Percentiles rank a stretch among this genome's conserved stretches.
Conservation (phyloP, 2,329 filamentous ascomycete species). For the Juglanconis oblonga region DNA sequence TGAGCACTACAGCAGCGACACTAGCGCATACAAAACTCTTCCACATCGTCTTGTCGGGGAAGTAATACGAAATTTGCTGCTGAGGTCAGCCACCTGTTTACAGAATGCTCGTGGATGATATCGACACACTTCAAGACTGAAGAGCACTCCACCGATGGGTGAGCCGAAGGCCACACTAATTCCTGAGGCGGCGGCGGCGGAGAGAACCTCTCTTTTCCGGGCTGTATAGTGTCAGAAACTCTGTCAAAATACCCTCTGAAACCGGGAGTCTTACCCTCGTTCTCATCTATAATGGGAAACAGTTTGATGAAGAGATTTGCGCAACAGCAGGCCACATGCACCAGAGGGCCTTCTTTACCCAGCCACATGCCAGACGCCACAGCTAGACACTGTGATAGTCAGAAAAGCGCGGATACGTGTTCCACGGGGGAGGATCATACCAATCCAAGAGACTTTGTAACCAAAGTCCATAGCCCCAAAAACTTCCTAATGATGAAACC, state of each 20-base stretch:
- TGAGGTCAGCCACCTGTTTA: background rate
- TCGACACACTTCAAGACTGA: conserved; percentile 75
- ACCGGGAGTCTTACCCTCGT: conserved; percentile 64
- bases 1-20: conserved; percentile 92
- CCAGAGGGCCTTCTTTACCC: conserved; percentile 91
- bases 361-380: conserved; percentile 95
- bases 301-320: conserved; percentile 92
- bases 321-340: conserved; percentile 96
- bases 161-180: conserved; percentile 94
- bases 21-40: conserved; percentile 98
- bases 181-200: conserved; percentile 85
- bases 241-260: background rate
- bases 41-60: conserved; percentile 99
- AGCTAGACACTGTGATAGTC: conserved; percentile 67
- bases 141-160: conserved; percentile 89
- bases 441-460: conserved; percentile 85
- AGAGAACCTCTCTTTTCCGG: conserved; percentile 88
- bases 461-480: conserved; percentile 81
- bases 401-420: background rate
- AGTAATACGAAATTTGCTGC: conserved; percentile 93
- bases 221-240: conserved; percentile 48
- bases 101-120: no score
- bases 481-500: conserved; percentile 91
- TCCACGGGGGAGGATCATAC: conserved; percentile 40
- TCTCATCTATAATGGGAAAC: conserved; percentile 75